Evolutionary conservation across 768 basidiomycete species (phyloP), one percentile per base, ranked within the genome.

Genomic region (Tylopilus sp.): DNA sequence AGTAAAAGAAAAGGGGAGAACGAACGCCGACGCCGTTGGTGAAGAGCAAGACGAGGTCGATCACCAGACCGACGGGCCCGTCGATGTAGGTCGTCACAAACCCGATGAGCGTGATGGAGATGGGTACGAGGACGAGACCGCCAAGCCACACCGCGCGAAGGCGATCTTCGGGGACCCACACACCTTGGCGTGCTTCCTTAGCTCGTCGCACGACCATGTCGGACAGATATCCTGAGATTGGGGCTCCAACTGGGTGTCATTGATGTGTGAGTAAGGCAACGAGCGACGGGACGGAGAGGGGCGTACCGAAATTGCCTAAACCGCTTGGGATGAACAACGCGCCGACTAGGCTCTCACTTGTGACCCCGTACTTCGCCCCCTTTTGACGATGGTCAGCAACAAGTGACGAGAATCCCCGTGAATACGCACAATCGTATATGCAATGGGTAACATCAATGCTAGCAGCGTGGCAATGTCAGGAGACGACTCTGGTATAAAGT

Each of bases 91-190:
- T 59, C 15, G 75, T 80, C n/a, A 76, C 60, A 3, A 85, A 53
- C 1, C 85, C 84, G 0, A 72, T 74, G 0, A 68, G 44, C 0
- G 80, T 60, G 3, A 82, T 63, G 1, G 83, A 79, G 1, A 82
- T 22, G 0, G 86, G 88, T 4, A 78, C 70, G 25, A 85, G 67
- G n/a, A 79, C 28, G 0, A 74, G 66, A 4, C 73, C 74, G 8
- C 80, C 79, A 6, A 73, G 56, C 30, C 80, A 61, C 2, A 77
- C 70, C 3, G 75, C 82, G 1, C 81, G 75, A 23, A 88, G 73
- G 6, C 86, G 79, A 56, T 86, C 87, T 63, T 89, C 85, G 0
- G 86, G 85, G 40, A 79, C 76, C 83, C 81, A 86, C 2, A 70
- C 58, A 1, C 83, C 85, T 0, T 74, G 74, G 21, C 84, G 77